Evolutionary conservation across 2,329 filamentous ascomycete species (phyloP), one percentile per base, ranked within the genome.

Genomic region (Fusarium zealandicum): DNA sequence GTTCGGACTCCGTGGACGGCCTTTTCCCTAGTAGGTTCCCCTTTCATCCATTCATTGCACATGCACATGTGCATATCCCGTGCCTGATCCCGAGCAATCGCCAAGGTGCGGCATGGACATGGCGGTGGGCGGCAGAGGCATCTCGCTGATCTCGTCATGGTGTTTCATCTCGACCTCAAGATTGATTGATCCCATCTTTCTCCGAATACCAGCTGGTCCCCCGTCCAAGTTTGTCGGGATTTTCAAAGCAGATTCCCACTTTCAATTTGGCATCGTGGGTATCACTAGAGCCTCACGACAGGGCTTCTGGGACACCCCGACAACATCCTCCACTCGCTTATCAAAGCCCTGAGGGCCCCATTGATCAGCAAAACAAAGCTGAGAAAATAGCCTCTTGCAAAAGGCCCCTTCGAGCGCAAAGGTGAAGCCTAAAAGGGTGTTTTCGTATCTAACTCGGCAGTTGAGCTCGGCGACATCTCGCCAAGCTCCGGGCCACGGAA

Each of bases 1-100:
- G 62, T 64, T 54, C 59, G 61, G 59, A 59, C 49, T 66, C 63
- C 64, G 64, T 43, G 57, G 54, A 35, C 55, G 51, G 49, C 39
- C 41, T 51, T 47, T 51, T 22, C 20, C 20, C 20, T 22, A 22
- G 5, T n/a, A n/a, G n/a, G n/a, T n/a, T n/a, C n/a, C n/a, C n/a
- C n/a, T n/a, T n/a, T n/a, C n/a, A n/a, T n/a, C n/a, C n/a, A n/a
- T n/a, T n/a, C n/a, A n/a, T n/a, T n/a, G n/a, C n/a, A n/a, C n/a
- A n/a, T 22, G 4, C 20, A 22, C 20, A 22, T 22, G 20, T 22
- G 20, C 20, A 22, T 22, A 51, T 54, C 44, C 58, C 54, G 42
- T 54, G 39, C 39, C 20, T 5, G 4, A 51, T 54, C 44, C 58
- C 54, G 42, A 58, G 39, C 39, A 38, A 40, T n/a, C n/a, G n/a